Conservation (phyloP, 2,329 filamentous ascomycete species). For the Cytospora piceae region DNA sequence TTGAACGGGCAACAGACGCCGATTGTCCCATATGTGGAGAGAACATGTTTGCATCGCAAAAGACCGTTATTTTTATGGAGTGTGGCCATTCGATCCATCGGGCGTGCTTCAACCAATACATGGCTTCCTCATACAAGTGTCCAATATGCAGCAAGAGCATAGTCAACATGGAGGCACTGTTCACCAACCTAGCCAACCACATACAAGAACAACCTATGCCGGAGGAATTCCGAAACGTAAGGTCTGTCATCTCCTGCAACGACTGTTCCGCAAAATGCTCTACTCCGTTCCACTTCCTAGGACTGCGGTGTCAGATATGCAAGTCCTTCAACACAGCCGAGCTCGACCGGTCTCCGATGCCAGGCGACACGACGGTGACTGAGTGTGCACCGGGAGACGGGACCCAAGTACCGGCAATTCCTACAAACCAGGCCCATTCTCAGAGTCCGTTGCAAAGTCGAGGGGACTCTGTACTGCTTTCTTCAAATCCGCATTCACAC, state of each 20-base stretch:
- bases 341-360: conserved; percentile 40
- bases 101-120: conserved; percentile 84
- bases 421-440: not conserved
- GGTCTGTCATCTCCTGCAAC: conserved; percentile 87
- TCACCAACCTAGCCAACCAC: conserved; percentile 85
- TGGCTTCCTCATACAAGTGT: conserved; percentile 90
- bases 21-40: conserved; percentile 97
- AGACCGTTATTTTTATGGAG: conserved; percentile 35
- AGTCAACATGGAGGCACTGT: conserved; percentile 96
- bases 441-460: not conserved
- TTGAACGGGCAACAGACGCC: conserved; percentile 91
- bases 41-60: conserved; percentile 51
- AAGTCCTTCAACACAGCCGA: conserved; percentile 72
- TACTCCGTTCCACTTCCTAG: conserved; percentile 91
- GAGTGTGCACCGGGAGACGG: not conserved
- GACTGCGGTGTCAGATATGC: conserved; percentile 81
- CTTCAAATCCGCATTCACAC: not conserved
- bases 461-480: not conserved
- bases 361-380: conserved; percentile 1
- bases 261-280: conserved; percentile 89
- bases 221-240: conserved; percentile 74
- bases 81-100: conserved; percentile 91
- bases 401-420: not conserved
- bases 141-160: conserved; percentile 95
- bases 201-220: conserved; percentile 94